Conservation (phyloP, 1,284 basidiomycete genomes). For the Irpex sp. region DNA sequence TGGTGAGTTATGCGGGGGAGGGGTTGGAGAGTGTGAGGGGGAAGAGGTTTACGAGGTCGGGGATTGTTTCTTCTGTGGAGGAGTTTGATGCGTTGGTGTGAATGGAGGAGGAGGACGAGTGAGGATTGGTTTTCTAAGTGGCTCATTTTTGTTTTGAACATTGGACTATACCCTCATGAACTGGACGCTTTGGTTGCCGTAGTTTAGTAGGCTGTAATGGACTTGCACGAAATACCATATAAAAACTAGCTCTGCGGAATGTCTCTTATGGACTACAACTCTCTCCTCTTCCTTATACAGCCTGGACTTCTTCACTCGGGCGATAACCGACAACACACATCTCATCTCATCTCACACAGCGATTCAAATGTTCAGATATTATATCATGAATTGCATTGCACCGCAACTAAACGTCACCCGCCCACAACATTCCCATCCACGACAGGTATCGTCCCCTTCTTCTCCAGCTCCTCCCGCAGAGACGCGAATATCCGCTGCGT, state of each 20-base stretch:
- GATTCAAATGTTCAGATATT: too few species aligned
- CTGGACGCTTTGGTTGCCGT: not conserved
- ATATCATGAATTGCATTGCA: too few species aligned
- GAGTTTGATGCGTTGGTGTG: slow-evolving; percentile 45
- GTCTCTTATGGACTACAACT: too few species aligned
- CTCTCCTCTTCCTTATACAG: too few species aligned
- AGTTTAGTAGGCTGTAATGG: not conserved
- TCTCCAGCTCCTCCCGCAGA: slow-evolving; percentile 75
- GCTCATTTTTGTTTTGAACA: slow-evolving; percentile 1
- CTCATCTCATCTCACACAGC: too few species aligned
- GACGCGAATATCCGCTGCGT: slow-evolving; percentile 74
- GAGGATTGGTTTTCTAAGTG: too few species aligned
- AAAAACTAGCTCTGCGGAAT: too few species aligned
- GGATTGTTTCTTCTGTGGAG: slow-evolving; percentile 41
- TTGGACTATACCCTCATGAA: slow-evolving; percentile 4
- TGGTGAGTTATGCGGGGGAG: slow-evolving; percentile 88
- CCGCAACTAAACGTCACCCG: slow-evolving; percentile 28
- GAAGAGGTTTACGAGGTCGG: slow-evolving; percentile 65
- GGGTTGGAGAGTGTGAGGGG: slow-evolving; percentile 80
- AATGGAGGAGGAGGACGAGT: not conserved
- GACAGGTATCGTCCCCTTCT: slow-evolving; percentile 27
- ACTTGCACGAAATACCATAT: not conserved
- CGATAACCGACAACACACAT: too few species aligned
- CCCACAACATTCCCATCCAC: slow-evolving; percentile 39
- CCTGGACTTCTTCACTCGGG: too few species aligned